Base-by-base conservation (phyloP, 1,139 yeast genomes). In the Diutina siamensis region DNA sequence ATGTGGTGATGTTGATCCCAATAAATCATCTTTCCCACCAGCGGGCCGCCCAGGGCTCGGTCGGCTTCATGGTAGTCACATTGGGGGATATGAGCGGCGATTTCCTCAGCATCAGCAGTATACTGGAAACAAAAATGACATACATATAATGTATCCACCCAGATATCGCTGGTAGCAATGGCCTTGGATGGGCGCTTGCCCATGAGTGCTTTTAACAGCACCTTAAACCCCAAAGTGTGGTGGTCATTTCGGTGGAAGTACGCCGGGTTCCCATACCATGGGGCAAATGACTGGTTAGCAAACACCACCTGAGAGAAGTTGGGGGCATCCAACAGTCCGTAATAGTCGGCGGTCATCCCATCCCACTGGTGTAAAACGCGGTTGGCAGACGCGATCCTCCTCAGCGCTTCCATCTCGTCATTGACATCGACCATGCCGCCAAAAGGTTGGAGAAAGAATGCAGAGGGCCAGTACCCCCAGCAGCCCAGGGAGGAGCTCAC, bases 221-320 rank as follows among this genome's bases (percentile, higher is more conserved):
- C 31, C 4, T n/a, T 22, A 21, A 32, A 41, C 19, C 36, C 36
- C 3, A 31, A 19, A 4, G 17, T n/a, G n/a, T 22, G 17, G 4
- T 31, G 41, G 45, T 62, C 61, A 46, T 59, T 47, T 51, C 64
- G 53, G 52, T 55, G 57, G 51, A 85, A 86, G 56, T 85, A 82
- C 1, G 87, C 94, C 3, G 85, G 76, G 55, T 83, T 83, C 1
- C 94, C 94, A 59, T 83, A 87, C 95, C 95, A 86, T 1, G 95
- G 80, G 46, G 76, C 73, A 51, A 86, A 80, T 51, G 75, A 74
- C 53, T 70, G 72, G 41, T 69, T 67, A 1, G 95, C 95, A 49
- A 83, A 74, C 34, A 72, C 74, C 5, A 87, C 84, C 35, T 71
- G 61, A n/a, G 60, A 62, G 42, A 87, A 79, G 61, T 86, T 87